Evolutionary conservation across 139 green algal genomes (phyloP).

Genomic region (Chlamydomonas eustigma): DNA sequence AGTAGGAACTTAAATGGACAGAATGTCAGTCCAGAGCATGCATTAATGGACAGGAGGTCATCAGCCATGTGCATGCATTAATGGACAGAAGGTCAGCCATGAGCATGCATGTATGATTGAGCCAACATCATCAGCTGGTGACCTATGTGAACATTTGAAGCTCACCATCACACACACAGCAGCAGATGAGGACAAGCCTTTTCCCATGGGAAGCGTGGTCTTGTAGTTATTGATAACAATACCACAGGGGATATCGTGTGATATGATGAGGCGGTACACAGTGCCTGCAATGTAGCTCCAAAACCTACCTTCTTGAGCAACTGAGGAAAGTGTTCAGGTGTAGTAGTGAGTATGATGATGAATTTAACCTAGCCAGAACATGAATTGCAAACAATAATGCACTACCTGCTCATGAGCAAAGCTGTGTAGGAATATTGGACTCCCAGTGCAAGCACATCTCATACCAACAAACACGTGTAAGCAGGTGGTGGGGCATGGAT

Average conservation of each 20-base stretch:
- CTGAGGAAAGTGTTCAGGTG: conserved; percentile 11
- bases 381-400: background rate
- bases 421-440: too few species aligned
- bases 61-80: too few species aligned
- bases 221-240: conserved; percentile 56
- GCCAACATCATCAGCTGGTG: too few species aligned
- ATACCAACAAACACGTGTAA: too few species aligned
- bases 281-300: conserved; percentile 62
- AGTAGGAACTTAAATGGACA: too few species aligned
- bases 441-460: too few species aligned
- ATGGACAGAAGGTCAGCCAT: too few species aligned
- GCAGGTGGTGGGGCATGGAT: too few species aligned
- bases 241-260: conserved; percentile 28
- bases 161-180: conserved; percentile 15
- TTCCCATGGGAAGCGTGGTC: conserved; percentile 64
- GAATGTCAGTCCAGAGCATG: too few species aligned
- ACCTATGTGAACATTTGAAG: too few species aligned
- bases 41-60: too few species aligned
- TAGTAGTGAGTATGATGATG: background rate
- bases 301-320: conserved; percentile 56
- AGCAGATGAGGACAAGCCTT: conserved; percentile 66
- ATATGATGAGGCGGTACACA: conserved; percentile 44
- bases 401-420: background rate
- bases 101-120: too few species aligned
- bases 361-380: background rate